Base-by-base conservation (phyloP, 2,329 filamentous ascomycete species). In the Ophiostoma populinum region DNA sequence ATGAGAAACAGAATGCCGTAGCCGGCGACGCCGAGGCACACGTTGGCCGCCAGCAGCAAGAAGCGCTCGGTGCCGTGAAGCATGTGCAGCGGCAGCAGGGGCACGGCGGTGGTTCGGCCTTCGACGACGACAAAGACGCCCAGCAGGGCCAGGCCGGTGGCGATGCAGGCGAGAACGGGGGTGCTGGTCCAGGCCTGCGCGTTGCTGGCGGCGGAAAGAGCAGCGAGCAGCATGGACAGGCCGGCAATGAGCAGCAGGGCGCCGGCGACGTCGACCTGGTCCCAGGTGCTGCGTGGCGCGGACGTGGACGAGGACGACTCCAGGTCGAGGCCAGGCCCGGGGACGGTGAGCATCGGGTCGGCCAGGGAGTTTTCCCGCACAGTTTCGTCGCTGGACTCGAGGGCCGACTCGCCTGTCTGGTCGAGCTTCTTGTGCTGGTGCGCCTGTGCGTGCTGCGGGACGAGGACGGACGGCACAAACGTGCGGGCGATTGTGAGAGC, bases 1-100 rank as follows among this genome's bases (percentile, higher is more conserved):
- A 76, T 62, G 46, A 76, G 75, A 55, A 81, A 80, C 12, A 80
- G 57, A 43, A 79, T 69, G 12, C 67, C 69, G 48, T 76, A 77
- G 1, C 68, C 68, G 7, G 69, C 61, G 49, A 74, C 61, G 0
- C 72, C 71, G 2, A 66, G 64, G 38, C 66, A 72, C 10, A 75
- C 54, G 41, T 76, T 77, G 32, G 68, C 59, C 16, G 67, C 53
- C 42, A 73, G 68, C 3, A 64, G 67, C 3, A 65, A 56, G 2
- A 72, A 51, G 0, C 67, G 66, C 20, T 70, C 54, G 9, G 57
- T 50, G 0, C 71, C 70, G n/a, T 53, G 57, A 4, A 77, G 51
- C 59, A 76, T 64, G n/a, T 55, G 51, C 28, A 71, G 47, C 1
- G 65, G 67, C 25, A 72, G 65, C 2, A 72, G 55, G 0, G 67